Percentiles rank a stretch among this genome's conserved stretches.
Conservation (phyloP, 306 rosid genomes). For the Lotus japonicus region DNA sequence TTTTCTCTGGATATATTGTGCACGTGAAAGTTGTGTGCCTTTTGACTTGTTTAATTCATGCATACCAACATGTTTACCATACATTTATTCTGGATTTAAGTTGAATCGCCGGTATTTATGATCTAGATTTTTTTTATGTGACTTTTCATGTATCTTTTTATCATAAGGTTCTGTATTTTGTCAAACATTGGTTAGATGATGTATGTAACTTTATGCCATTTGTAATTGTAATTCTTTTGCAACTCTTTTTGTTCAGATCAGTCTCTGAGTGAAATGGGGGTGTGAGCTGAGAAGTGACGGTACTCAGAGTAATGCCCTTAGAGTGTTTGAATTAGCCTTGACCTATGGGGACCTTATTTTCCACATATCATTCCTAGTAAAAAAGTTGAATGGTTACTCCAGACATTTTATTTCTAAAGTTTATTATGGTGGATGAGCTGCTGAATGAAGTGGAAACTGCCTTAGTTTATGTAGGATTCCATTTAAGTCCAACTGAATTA, state of each 20-base stretch:
- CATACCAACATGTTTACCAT: too few relatives aligned
- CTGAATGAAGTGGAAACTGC: constrained; percentile 7
- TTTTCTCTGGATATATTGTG: not conserved
- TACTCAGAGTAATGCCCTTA: not conserved
- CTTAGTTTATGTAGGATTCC: not conserved
- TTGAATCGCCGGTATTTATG: too few relatives aligned
- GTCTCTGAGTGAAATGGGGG: not conserved
- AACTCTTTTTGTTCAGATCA: not conserved
- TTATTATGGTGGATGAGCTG: not conserved
- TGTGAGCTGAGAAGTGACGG: not conserved
- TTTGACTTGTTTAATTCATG: constrained; percentile 14
- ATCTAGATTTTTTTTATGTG: too few relatives aligned
- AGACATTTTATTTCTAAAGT: not conserved
- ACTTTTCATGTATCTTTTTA: too few relatives aligned
- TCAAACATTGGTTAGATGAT: not conserved
- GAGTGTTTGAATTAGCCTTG: not conserved
- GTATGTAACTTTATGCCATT: not conserved
- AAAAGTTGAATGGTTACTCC: not conserved
- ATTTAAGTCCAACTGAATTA: not conserved
- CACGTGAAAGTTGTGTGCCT: not conserved
- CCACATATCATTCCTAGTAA: too few relatives aligned
- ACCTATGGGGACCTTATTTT: too few relatives aligned
- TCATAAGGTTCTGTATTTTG: not conserved
- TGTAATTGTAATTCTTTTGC: not conserved
- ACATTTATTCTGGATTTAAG: too few relatives aligned